Evolutionary conservation across 73 alveolate species (phyloP).

Genomic region (Breviolum minutum): DNA sequence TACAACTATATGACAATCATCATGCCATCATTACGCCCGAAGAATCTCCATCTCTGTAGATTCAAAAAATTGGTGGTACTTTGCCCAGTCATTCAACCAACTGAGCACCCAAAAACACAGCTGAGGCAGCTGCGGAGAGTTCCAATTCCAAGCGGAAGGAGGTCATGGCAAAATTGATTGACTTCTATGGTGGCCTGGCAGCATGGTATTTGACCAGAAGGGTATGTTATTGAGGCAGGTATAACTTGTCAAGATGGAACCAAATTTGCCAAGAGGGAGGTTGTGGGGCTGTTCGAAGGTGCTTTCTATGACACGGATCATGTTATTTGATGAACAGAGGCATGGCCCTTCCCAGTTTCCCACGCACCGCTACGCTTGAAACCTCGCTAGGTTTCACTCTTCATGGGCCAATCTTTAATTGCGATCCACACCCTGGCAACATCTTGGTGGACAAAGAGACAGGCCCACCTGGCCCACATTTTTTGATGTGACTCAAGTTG

Average conservation of each 20-base stretch:
- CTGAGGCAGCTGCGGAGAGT: conserved; percentile 4
- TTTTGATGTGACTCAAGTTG: too few relatives aligned
- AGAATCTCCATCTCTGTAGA: too few relatives aligned
- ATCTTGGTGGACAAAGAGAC: conserved; percentile 78
- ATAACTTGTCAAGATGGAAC: background rate
- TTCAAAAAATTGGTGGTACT: background rate
- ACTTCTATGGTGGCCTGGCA: conserved; percentile 45
- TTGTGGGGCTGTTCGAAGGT: too few relatives aligned
- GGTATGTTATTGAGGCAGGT: background rate
- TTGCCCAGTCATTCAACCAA: background rate
- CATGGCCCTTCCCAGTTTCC: background rate
- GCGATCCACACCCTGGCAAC: conserved; percentile 87
- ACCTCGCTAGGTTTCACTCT: conserved; percentile 39
- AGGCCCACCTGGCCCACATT: background rate
- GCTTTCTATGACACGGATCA: too few relatives aligned
- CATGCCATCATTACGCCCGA: too few relatives aligned
- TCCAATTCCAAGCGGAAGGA: conserved; percentile 29
- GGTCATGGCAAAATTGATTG: conserved; percentile 64
- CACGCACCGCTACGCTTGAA: background rate
- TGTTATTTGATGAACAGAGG: too few relatives aligned
- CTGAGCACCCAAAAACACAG: background rate
- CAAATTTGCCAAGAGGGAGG: too few relatives aligned
- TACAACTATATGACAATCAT: too few relatives aligned
- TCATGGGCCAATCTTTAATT: conserved; percentile 77
- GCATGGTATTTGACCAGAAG: too few relatives aligned